A percentile compares a stretch with the other conserved stretches of the same genome.
Evolutionary conservation across 2,329 filamentous ascomycete genomes (phyloP).

Genomic region (Arthroderma uncinatum): DNA sequence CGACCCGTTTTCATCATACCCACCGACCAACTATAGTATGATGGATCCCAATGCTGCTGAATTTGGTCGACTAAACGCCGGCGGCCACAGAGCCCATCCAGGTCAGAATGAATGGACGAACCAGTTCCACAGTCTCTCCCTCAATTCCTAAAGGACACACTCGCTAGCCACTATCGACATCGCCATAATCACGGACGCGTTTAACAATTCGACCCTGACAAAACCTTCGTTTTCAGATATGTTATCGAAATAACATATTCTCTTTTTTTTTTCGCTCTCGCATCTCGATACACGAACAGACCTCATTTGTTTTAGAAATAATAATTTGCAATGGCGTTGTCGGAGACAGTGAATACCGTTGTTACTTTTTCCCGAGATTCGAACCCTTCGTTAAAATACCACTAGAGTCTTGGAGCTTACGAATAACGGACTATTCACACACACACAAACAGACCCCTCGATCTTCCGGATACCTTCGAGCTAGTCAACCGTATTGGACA

Average conservation of each 20-base stretch:
- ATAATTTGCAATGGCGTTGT: conserved; percentile 2
- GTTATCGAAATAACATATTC: background rate
- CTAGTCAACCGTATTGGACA: background rate
- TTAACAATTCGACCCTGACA: background rate
- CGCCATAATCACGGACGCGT: background rate
- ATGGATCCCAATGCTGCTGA: conserved; percentile 28
- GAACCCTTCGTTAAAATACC: conserved; percentile 1
- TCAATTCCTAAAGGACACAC: conserved; percentile 43
- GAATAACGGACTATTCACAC: conserved; percentile 1
- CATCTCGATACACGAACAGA: background rate
- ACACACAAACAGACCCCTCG: background rate
- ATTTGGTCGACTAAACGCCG: conserved; percentile 26
- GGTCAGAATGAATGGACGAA: conserved; percentile 48
- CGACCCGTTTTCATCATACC: conserved; percentile 29
- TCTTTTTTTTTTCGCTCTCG: background rate
- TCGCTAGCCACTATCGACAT: background rate
- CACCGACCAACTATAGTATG: conserved; percentile 26
- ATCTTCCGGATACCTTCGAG: background rate
- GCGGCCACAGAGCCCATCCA: conserved; percentile 25
- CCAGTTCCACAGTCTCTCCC: conserved; percentile 59
- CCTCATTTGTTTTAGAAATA: background rate
- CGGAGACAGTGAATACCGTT: background rate
- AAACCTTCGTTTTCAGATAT: background rate
- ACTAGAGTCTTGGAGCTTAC: background rate
- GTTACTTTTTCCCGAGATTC: conserved; percentile 3